phyloP scores from a whole-genome alignment of 2,329 filamentous ascomycete species.

The Byssothecium circinans region DNA sequence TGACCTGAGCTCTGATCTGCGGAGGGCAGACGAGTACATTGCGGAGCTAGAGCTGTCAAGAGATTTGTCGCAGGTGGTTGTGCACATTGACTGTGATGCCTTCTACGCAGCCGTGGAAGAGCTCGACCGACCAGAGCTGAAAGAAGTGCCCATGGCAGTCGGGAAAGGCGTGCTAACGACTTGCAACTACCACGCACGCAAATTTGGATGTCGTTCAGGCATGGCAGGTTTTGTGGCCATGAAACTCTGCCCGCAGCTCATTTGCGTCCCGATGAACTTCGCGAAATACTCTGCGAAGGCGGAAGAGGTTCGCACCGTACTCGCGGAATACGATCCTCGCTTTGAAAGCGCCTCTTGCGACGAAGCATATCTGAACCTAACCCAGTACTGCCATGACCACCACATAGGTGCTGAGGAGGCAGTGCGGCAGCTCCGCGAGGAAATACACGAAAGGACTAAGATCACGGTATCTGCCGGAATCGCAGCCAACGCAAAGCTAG shows the following conservation, averaged over 20 bases:
- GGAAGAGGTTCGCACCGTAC: slow-evolving; percentile 77
- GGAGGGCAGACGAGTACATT: slow-evolving; percentile 79
- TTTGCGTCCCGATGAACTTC: slow-evolving; percentile 83
- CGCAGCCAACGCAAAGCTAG: slow-evolving; percentile 86
- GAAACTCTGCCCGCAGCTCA: slow-evolving; percentile 85
- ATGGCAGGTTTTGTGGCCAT: slow-evolving; percentile 97
- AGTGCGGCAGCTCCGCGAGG: slow-evolving; percentile 74
- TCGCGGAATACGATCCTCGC: slow-evolving; percentile 83
- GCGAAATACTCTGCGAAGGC: slow-evolving; percentile 91
- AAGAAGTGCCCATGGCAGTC: slow-evolving; percentile 86
- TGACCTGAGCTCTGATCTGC: slow-evolving; percentile 72
- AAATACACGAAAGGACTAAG: slow-evolving; percentile 74
- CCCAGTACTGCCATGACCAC: slow-evolving; percentile 73
- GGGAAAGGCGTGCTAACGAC: slow-evolving; percentile 72
- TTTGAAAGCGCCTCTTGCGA: slow-evolving; percentile 96
- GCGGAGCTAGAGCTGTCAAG: slow-evolving; percentile 74
- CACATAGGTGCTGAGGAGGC: slow-evolving; percentile 69
- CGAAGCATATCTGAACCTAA: slow-evolving; percentile 91
- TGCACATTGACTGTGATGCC: slow-evolving; percentile 95
- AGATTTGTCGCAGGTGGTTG: slow-evolving; percentile 80
- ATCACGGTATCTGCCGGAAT: slow-evolving; percentile 95
- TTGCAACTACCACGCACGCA: slow-evolving; percentile 86
- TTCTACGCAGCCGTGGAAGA: slow-evolving; percentile 95
- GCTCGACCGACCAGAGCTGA: slow-evolving; percentile 73
- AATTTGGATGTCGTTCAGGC: slow-evolving; percentile 86